phyloP scores from a whole-genome alignment of 768 basidiomycete species.

The Tephrocybe sp. region DNA sequence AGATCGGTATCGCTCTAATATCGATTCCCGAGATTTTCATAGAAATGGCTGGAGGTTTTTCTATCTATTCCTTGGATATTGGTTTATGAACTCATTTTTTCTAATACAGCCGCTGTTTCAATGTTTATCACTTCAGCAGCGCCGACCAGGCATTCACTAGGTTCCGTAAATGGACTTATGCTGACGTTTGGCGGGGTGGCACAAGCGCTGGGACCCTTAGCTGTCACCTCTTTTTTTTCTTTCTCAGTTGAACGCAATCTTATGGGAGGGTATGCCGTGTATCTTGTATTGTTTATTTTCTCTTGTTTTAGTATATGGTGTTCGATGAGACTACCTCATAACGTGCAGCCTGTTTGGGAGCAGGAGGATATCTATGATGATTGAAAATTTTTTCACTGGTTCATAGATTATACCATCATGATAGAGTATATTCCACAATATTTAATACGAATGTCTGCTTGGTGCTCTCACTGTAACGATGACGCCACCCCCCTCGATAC shows the following conservation, averaged over 20 bases:
- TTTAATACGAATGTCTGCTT: no score
- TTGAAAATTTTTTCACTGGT: no score
- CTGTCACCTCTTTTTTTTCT: slow-evolving; percentile 54
- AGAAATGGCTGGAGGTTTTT: slow-evolving; percentile 26
- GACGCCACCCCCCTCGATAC: no score
- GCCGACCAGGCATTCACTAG: slow-evolving; percentile 49
- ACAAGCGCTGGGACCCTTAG: slow-evolving; percentile 49
- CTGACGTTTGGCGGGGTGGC: slow-evolving; percentile 44
- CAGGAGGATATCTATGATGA: no score
- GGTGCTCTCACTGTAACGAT: no score
- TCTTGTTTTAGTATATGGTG: no score
- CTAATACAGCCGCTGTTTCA: no score
- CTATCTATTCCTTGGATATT: neutral
- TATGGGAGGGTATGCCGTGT: slow-evolving; percentile 47
- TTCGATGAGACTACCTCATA: no score
- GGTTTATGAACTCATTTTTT: slow-evolving; percentile 42
- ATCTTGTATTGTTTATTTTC: slow-evolving; percentile 34
- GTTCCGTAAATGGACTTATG: slow-evolving; percentile 51
- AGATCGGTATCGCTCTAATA: slow-evolving; percentile 24
- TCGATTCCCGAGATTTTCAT: slow-evolving; percentile 33
- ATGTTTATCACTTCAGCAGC: slow-evolving; percentile 52
- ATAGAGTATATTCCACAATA: no score
- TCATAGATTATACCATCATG: no score
- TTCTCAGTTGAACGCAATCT: slow-evolving; percentile 47
- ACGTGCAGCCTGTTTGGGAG: no score